A percentile compares a stretch with the other conserved stretches of the same genome.
Evolutionary conservation across 192 early-diverging fungal species (phyloP).

Genomic region (Gamsiella multidivaricata): DNA sequence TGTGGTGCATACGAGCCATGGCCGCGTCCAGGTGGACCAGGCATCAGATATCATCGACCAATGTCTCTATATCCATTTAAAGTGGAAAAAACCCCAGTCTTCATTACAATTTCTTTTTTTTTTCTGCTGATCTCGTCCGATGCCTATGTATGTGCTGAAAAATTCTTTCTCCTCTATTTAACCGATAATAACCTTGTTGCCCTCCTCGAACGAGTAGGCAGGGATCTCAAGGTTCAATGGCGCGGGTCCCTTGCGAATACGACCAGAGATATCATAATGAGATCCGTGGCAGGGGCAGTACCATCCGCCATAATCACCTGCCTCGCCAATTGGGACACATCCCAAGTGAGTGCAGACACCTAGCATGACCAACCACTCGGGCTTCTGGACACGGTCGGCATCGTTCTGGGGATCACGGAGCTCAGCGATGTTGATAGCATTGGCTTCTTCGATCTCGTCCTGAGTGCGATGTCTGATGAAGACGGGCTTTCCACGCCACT

Average conservation of each 20-base stretch:
- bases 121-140: no score
- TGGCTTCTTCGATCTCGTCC: slow-evolving; percentile 94
- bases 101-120: neutral
- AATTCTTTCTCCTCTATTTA: slow-evolving; percentile 62
- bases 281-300: slow-evolving; percentile 99
- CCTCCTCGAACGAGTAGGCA: slow-evolving; percentile 68
- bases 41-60: no score
- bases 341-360: slow-evolving; percentile 78
- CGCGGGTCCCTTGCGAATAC: slow-evolving; percentile 98
- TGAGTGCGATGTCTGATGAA: slow-evolving; percentile 96
- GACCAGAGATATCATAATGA: slow-evolving; percentile 98
- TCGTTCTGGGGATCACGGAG: slow-evolving; percentile 95
- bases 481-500: slow-evolving; percentile 99
- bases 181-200: slow-evolving; percentile 89
- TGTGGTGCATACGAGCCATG: no score
- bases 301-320: slow-evolving; percentile 99
- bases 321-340: slow-evolving; percentile 97
- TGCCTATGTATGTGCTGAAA: neutral
- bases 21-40: no score
- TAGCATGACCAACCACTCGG: slow-evolving; percentile 95
- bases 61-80: no score
- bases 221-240: slow-evolving; percentile 99
- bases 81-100: neutral
- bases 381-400: slow-evolving; percentile 87
- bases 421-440: slow-evolving; percentile 78